These are phyloP conservation scores for Thielaviopsis musarum DNA, from an alignment of 2,329 filamentous ascomycete species.

Conservation along the genomic window DNA sequence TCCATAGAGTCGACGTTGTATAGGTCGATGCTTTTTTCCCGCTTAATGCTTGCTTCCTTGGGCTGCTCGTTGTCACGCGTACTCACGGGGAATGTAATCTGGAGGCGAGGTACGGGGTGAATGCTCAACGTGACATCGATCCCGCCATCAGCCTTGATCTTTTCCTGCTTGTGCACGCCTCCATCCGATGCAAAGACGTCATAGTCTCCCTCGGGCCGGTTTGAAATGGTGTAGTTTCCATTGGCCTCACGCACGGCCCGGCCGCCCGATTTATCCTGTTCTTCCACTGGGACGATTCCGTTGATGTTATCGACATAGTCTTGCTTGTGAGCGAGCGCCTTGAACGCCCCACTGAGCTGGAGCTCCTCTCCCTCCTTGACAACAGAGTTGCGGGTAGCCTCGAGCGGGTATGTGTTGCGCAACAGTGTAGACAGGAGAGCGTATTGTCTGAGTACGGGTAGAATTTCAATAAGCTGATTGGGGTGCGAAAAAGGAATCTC, in stretches of 20 bases:
- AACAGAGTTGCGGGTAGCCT: background rate
- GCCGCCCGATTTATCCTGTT: background rate
- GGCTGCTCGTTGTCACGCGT: background rate
- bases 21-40: background rate
- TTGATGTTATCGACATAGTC: slow-evolving; percentile 2
- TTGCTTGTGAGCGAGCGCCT: slow-evolving; percentile 1
- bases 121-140: slow-evolving; percentile 37
- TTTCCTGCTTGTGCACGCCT: background rate
- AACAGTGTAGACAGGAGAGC: slow-evolving; percentile 51
- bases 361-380: background rate
- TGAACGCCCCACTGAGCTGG: slow-evolving; percentile 4
- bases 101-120: slow-evolving; percentile 30
- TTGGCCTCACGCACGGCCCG: background rate
- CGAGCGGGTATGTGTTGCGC: slow-evolving; percentile 34
- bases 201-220: background rate
- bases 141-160: background rate
- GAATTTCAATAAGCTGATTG: slow-evolving; percentile 53
- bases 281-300: background rate
- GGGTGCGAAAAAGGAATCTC: slow-evolving; percentile 65
- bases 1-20: background rate
- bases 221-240: background rate
- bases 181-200: too few relatives aligned
- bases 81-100: slow-evolving; percentile 33
- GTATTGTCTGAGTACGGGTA: slow-evolving; percentile 63
- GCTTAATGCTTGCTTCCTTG: background rate